phyloP scores from a whole-genome alignment of 2,329 filamentous ascomycete species.

The Pestalotiopsis sp. region DNA sequence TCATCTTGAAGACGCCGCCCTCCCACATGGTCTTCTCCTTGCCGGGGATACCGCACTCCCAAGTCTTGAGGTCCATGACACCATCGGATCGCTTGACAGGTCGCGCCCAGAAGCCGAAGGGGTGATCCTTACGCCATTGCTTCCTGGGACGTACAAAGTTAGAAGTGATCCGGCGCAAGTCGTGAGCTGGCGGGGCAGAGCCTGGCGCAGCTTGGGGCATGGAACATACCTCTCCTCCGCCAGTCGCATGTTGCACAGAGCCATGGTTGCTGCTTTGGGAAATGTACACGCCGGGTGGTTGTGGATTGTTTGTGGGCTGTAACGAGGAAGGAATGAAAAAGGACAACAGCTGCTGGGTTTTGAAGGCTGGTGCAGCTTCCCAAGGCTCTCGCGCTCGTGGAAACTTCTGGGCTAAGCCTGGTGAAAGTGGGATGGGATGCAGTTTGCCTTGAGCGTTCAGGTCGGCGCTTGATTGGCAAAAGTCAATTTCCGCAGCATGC shows the following conservation, averaged over 20 bases:
- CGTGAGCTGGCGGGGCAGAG: not conserved
- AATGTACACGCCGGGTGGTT: not conserved
- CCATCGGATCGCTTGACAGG: slow-evolving; percentile 79
- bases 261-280: slow-evolving; percentile 55
- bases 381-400: not conserved
- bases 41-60: slow-evolving; percentile 96
- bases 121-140: slow-evolving; percentile 95
- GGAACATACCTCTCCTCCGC: slow-evolving; percentile 78
- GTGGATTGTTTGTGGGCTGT: not conserved
- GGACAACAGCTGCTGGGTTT: not conserved
- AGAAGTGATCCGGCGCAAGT: slow-evolving; percentile 13
- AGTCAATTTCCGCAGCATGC: not conserved
- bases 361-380: not conserved
- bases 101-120: slow-evolving; percentile 95
- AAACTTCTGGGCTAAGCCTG: not conserved
- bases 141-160: slow-evolving; percentile 60
- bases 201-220: not conserved
- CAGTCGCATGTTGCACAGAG: slow-evolving; percentile 84
- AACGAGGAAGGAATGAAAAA: not conserved
- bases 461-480: not conserved
- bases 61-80: slow-evolving; percentile 87
- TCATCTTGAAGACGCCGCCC: slow-evolving; percentile 94
- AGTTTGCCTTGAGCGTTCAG: not conserved
- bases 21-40: slow-evolving; percentile 98
- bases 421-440: not conserved